Evolutionary conservation across 768 basidiomycete genomes (phyloP).

Genomic region (Lyophyllum decastes): DNA sequence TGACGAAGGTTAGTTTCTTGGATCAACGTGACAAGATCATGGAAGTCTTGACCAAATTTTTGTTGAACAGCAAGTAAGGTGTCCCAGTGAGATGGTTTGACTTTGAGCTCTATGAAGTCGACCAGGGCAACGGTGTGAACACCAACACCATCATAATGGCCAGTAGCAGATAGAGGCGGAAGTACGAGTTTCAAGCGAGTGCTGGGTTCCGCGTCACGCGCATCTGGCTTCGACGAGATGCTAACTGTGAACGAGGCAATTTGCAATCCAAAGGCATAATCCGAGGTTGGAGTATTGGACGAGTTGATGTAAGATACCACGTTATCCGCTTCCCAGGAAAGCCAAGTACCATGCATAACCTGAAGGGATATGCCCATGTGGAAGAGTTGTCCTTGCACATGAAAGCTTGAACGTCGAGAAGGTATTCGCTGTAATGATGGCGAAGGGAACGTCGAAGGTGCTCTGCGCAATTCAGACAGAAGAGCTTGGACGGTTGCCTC

Average conservation of each 20-base stretch:
- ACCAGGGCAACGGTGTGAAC: conserved; percentile 61
- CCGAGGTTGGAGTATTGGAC: conserved; percentile 28
- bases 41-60: conserved; percentile 88
- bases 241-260: conserved; percentile 60
- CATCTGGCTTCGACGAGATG: conserved; percentile 51
- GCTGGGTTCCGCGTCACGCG: conserved; percentile 34
- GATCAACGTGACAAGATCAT: conserved; percentile 71
- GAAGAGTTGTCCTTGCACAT: conserved; percentile 53
- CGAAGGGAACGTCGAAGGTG: conserved; percentile 32
- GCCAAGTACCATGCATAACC: conserved; percentile 88
- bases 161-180: conserved; percentile 66
- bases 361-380: conserved; percentile 67
- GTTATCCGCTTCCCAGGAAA: conserved; percentile 69
- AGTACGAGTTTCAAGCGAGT: conserved; percentile 64
- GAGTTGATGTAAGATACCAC: conserved; percentile 49
- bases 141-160: conserved; percentile 47
- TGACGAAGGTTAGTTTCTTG: conserved; percentile 52
- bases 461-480: conserved; percentile 59
- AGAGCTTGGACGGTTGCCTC: conserved; percentile 67
- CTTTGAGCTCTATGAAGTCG: conserved; percentile 68
- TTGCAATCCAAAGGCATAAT: conserved; percentile 63
- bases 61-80: conserved; percentile 81
- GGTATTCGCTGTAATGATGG: conserved; percentile 31
- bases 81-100: conserved; percentile 85
- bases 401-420: conserved; percentile 33